Conservation (phyloP, 768 basidiomycete genomes). For the Psilocybe tampanensis region DNA sequence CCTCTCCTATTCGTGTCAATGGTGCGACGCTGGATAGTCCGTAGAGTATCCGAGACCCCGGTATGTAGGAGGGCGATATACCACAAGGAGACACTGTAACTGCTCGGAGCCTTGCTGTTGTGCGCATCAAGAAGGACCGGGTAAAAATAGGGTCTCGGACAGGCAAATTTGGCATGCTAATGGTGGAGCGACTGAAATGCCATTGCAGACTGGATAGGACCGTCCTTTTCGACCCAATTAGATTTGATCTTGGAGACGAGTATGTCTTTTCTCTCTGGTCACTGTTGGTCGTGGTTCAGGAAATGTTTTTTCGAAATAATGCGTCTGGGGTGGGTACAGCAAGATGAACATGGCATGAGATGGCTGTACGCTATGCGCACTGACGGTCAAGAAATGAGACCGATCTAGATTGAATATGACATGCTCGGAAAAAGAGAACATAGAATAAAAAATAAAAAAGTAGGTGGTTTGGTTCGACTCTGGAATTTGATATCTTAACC, state of each 20-base stretch:
- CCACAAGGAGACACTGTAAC: neutral
- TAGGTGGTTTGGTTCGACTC: constrained; percentile 20
- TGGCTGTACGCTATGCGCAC: neutral
- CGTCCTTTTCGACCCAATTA: neutral
- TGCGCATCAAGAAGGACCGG: neutral
- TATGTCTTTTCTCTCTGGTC: neutral
- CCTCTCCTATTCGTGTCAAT: neutral
- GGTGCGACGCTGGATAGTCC: neutral
- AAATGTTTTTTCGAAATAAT: no score
- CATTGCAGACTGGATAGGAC: neutral
- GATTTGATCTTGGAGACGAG: neutral
- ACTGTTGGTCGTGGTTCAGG: no score
- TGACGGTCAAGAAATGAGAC: neutral
- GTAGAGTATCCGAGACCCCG: constrained; percentile 1
- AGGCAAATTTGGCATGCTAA: neutral
- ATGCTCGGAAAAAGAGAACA: neutral
- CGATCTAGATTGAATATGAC: neutral
- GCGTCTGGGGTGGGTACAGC: neutral
- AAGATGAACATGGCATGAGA: neutral
- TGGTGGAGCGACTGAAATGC: neutral
- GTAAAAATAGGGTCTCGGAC: neutral
- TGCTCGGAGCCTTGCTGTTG: neutral
- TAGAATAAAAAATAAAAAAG: neutral
- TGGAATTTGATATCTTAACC: constrained; percentile 18
- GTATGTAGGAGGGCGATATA: neutral